Base-by-base conservation (phyloP, 495 filamentous ascomycete genomes). In the Immersiella caudata region DNA sequence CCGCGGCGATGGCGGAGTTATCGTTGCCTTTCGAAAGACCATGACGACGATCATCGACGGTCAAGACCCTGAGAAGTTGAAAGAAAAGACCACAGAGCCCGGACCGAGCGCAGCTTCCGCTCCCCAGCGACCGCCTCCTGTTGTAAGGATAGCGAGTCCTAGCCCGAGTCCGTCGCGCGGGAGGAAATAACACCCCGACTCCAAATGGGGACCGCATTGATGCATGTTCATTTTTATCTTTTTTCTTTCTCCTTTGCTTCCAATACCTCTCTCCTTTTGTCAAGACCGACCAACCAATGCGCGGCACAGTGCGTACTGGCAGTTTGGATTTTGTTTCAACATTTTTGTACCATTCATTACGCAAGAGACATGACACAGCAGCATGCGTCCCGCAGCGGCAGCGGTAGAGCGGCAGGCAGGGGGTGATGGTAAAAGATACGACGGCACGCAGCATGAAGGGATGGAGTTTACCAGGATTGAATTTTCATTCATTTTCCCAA, bases 1-100 rank as follows among this genome's bases (percentile, higher is more conserved):
- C 36, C 57, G 68, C 7, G 54, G 61, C 16, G 50, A 54, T 1
- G 61, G 68, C 56, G 71, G 71, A 16, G 71, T 76, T 26, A 72
- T 76, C 36, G 70, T 76, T 12, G 69, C 67, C 6, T 76, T 76
- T 36, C 59, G 63, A 14, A 75, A 68, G 62, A 46, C 46, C 29
- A 70, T 74, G 74, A 71, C 50, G 21, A 68, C 63, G 18, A 61
- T 61, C 22, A 12, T 55, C 6, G 12, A 59, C 8, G n/a, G n/a
- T 9, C 14, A 22, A 4, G 8, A 55, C 12, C 18, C 21, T 21
- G 59, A 61, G 33, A 22, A 55, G 16, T 14, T 18, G 12, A 8
- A 22, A 5, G 49, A 22, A 14, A 26, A 26, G 20, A 11, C 52
- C 1, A 55, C 7, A 11, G 52, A 55, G 9, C 21, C 21, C 52